Evolutionary conservation across 805 yeast species (phyloP), one percentile per base, ranked within the genome.

Genomic region (Cyberlindnera bimundalis): DNA sequence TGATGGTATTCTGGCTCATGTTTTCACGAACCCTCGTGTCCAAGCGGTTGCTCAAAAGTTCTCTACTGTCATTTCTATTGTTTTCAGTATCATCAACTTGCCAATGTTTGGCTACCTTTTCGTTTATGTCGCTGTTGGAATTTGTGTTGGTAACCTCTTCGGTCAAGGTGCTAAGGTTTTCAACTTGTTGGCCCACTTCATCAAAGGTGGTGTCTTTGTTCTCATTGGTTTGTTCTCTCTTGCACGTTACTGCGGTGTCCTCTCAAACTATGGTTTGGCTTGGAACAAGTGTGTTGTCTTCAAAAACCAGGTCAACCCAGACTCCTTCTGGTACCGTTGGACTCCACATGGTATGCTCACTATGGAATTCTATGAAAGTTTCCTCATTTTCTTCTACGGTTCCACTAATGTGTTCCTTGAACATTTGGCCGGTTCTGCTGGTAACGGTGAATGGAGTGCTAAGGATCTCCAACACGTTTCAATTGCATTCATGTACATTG

Each of bases 171-270:
- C 53, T 11, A 68, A 68, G 16, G 81, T 90, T 12, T 91, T 87
- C 67, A 88, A 87, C 53, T 62, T 91, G 38, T 71, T 91, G 42
- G 99, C 99, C 2, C 99, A 91, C 64, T 87, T 88, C 73, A 91
- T 91, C 61, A 91, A 91, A 63, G 99, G 99, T 45, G 93, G 91
- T 19, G 93, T 91, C 3, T 91, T 91, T 58, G 71, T 88, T 43
- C 48, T 71, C 5, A 66, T 84, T 29, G 99, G 99, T 16, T 46
- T 90, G 7, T 59, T 89, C 6, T 75, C 95, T n/a, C 69, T 93
- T 29, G 84, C 89, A 1, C 78, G 98, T 52, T 90, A 85, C 62
- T 79, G 88, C 53, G 99, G 99, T 4, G 85, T 82, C 11, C 86
- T 83, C 53, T 59, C 73, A 27, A 69, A 74, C 41, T 67, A 73